These are phyloP conservation scores for Orbilia brochopaga DNA, from an alignment of 2,329 filamentous ascomycete genomes.

Conservation along the genomic window DNA sequence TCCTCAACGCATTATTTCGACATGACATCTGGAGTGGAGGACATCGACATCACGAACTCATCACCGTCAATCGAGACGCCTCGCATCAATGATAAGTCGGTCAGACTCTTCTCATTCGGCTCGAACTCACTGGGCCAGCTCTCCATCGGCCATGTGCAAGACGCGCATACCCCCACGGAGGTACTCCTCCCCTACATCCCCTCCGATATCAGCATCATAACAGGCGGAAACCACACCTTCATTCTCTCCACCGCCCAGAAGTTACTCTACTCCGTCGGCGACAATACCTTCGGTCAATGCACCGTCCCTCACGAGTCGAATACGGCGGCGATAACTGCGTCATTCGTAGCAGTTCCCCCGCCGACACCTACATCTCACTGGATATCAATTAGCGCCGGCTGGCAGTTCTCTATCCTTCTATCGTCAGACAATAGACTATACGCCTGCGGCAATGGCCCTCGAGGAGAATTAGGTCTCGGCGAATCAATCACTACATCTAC, in stretches of 20 bases:
- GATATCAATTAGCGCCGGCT: slow-evolving; percentile 71
- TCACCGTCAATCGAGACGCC: no score
- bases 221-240: slow-evolving; percentile 88
- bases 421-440: slow-evolving; percentile 64
- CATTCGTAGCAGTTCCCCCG: slow-evolving; percentile 50
- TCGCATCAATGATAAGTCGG: neutral
- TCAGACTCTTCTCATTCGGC: slow-evolving; percentile 61
- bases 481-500: slow-evolving; percentile 60
- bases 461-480: slow-evolving; percentile 75
- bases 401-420: slow-evolving; percentile 74
- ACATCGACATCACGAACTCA: no score
- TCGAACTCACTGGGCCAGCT: slow-evolving; percentile 65
- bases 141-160: slow-evolving; percentile 60
- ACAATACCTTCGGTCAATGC: slow-evolving; percentile 63
- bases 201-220: slow-evolving; percentile 58
- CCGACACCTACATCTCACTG: slow-evolving; percentile 19
- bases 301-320: slow-evolving; percentile 50
- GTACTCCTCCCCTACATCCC: slow-evolving; percentile 56
- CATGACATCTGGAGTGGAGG: no score
- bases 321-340: slow-evolving; percentile 53
- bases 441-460: slow-evolving; percentile 70
- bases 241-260: slow-evolving; percentile 63
- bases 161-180: slow-evolving; percentile 56
- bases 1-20: neutral
- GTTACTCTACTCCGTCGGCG: slow-evolving; percentile 71